These are phyloP conservation scores for Babesia bigemina DNA, from an alignment of 169 alveolate species.

Conservation along the genomic window DNA sequence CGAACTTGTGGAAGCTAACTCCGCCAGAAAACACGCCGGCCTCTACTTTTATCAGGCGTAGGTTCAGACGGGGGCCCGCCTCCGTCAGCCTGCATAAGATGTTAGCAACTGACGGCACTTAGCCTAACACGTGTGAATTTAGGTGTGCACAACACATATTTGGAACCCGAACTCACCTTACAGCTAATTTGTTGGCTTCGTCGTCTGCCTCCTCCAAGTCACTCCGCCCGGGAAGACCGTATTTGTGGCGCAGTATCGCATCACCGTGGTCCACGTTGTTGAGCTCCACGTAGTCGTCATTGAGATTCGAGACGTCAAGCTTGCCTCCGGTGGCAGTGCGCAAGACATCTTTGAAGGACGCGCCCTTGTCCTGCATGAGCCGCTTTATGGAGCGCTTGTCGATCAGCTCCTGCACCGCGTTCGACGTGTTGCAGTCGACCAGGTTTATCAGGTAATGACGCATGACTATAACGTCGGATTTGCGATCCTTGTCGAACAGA, in stretches of 20 bases:
- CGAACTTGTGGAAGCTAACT: conserved; percentile 72
- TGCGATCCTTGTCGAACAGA: conserved; percentile 47
- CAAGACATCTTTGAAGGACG: conserved; percentile 33
- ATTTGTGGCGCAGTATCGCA: conserved; percentile 35
- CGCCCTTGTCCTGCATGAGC: conserved; percentile 31
- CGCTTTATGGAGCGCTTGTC: conserved; percentile 47
- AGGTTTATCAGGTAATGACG: conserved; percentile 58
- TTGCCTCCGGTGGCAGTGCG: background rate
- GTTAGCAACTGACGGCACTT: background rate
- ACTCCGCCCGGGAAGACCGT: conserved; percentile 20
- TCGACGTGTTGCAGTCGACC: conserved; percentile 63
- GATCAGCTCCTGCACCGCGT: conserved; percentile 57
- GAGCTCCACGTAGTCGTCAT: conserved; percentile 50
- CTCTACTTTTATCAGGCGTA: conserved; percentile 66
- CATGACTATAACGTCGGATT: conserved; percentile 29
- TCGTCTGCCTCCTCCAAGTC: conserved; percentile 30
- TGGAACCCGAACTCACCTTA: conserved; percentile 24
- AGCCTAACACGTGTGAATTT: background rate
- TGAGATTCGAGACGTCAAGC: background rate
- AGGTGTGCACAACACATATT: background rate
- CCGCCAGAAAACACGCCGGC: conserved; percentile 74
- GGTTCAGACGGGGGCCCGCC: conserved; percentile 72
- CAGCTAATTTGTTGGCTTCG: conserved; percentile 28
- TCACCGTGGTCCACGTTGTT: conserved; percentile 40
- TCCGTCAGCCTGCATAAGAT: conserved; percentile 59